Percentiles rank a stretch among this genome's conserved stretches.
Conservation (phyloP, 148 eudicot genomes). For the Silene latifolia region DNA sequence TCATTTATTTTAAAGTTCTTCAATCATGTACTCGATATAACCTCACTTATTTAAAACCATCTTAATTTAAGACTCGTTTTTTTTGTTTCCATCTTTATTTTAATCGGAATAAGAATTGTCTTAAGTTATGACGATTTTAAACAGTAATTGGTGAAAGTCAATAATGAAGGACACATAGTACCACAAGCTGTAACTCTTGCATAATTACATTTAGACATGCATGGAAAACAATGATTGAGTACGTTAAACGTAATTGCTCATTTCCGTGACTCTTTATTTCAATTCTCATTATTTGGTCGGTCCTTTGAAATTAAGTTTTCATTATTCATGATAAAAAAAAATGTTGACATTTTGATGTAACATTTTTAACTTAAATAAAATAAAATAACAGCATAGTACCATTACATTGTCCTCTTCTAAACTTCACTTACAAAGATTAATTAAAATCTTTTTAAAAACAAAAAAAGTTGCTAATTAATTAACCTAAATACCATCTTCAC, state of each 20-base stretch:
- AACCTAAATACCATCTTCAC: background rate
- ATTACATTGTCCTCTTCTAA: slow-evolving; percentile 1
- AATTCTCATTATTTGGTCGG: background rate
- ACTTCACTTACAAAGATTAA: background rate
- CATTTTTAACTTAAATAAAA: slow-evolving; percentile 12
- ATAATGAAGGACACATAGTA: no score
- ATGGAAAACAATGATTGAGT: background rate
- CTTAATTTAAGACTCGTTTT: no score
- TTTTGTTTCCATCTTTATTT: no score
- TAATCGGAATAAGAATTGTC: no score
- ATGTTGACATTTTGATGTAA: slow-evolving; percentile 4
- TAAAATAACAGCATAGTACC: slow-evolving; percentile 2
- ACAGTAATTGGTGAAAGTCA: no score
- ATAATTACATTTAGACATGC: background rate
- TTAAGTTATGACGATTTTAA: no score
- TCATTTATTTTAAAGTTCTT: background rate
- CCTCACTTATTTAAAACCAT: no score
- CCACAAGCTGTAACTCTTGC: background rate
- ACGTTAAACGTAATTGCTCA: background rate
- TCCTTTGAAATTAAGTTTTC: background rate
- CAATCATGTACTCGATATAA: background rate
- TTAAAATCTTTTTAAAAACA: background rate
- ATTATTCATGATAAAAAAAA: background rate
- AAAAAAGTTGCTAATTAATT: background rate
- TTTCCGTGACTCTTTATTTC: slow-evolving; percentile 1